These are phyloP conservation scores for Eragrostis nindensis DNA, from an alignment of 176 grass and related monocot genomes.

Conservation along the genomic window DNA sequence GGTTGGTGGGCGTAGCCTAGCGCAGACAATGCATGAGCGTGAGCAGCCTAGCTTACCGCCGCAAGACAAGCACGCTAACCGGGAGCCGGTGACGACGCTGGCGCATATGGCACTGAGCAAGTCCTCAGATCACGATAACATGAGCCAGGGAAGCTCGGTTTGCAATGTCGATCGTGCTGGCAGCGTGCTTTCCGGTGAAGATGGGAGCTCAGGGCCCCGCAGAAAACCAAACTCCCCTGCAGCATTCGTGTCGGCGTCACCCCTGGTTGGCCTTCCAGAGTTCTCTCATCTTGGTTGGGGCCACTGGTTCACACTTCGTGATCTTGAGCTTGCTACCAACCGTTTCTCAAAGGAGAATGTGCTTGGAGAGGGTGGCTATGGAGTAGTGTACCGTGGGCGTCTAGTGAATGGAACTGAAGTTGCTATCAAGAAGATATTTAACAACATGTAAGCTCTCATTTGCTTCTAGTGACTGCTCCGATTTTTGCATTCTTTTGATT, in stretches of 20 bases:
- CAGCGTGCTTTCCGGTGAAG: constrained; percentile 83
- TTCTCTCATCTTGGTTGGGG: constrained; percentile 99
- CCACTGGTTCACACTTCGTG: constrained; percentile 97
- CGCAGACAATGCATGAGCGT: constrained; percentile 65
- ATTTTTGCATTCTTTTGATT: not conserved
- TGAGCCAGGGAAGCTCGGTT: constrained; percentile 88
- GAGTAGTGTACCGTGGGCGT: constrained; percentile 78
- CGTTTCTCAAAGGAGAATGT: constrained; percentile 97
- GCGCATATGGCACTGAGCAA: constrained; percentile 66
- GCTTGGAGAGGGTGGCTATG: constrained; percentile 95
- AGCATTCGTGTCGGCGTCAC: constrained; percentile 68
- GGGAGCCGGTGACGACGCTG: constrained; percentile 59
- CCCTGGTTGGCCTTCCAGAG: constrained; percentile 88
- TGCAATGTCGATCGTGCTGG: constrained; percentile 73
- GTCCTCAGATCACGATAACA: constrained; percentile 81
- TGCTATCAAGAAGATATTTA: constrained; percentile 93
- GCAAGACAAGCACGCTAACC: constrained; percentile 50
- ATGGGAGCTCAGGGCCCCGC: constrained; percentile 56
- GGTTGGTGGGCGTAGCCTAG: constrained; percentile 71
- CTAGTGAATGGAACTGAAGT: constrained; percentile 94
- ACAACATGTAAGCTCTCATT: constrained; percentile 77
- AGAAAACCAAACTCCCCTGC: constrained; percentile 66
- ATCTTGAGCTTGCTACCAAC: constrained; percentile 84
- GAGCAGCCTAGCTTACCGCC: constrained; percentile 55
- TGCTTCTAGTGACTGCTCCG: constrained; percentile 3